phyloP scores from a whole-genome alignment of 73 alveolate species.

The Tetrahymena thermophila region DNA sequence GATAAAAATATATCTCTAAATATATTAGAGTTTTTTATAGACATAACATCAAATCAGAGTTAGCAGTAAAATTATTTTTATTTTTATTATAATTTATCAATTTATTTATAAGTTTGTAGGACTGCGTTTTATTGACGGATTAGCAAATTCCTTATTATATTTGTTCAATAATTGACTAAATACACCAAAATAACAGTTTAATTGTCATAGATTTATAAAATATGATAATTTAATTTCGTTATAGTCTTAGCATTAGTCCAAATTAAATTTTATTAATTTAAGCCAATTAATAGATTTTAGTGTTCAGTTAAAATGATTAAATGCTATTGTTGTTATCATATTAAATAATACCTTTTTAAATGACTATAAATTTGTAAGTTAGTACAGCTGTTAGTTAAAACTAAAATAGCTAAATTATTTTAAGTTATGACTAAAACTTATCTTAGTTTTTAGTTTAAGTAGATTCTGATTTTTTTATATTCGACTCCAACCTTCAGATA shows the following conservation, averaged over 20 bases:
- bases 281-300: neutral
- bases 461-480: neutral
- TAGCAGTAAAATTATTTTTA: neutral
- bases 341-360: neutral
- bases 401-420: neutral
- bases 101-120: neutral
- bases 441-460: neutral
- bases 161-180: neutral
- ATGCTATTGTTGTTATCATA: neutral
- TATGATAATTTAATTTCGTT: neutral
- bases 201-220: neutral
- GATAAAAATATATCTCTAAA: neutral
- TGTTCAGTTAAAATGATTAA: neutral
- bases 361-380: neutral
- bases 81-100: neutral
- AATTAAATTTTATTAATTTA: too few species aligned
- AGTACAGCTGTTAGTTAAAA: neutral
- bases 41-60: neutral
- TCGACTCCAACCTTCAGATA: neutral
- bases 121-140: neutral
- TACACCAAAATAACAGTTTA: neutral
- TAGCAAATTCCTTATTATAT: neutral
- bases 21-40: neutral
- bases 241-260: neutral
- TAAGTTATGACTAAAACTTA: neutral